Base-by-base conservation (phyloP, 2,329 filamentous ascomycete species). In the Cephalotrichum gorgonifer region DNA sequence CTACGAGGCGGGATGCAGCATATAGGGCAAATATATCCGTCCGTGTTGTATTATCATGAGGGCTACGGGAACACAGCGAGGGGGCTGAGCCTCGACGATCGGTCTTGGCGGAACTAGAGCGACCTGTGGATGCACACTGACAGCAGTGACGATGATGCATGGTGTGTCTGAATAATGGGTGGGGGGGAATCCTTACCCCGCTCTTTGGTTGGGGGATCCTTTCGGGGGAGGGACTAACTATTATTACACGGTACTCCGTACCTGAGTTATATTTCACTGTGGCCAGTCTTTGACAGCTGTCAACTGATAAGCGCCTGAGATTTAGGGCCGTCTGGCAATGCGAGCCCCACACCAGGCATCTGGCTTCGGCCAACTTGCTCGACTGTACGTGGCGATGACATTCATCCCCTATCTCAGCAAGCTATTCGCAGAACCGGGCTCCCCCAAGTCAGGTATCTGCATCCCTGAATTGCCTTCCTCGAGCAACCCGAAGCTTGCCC, bases 1-100 rank as follows among this genome's bases (percentile, higher is more conserved):
- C 44, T 46, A 46, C 33, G 25, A 28, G 44, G 44, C 15, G 12
- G 11, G n/a, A 46, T 46, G 17, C 28, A 23, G 44, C 44, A 46
- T 44, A 20, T 44, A 31, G 23, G 26, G 7, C 20, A 14, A 3
- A 30, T n/a, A 4, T 15, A 15, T 31, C 44, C 23, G 15, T 31
- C 44, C 23, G 20, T 23, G 14, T 30, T 35, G n/a, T n/a, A n/a
- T n/a, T 2, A 39, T 39, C 35, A 39, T 11, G 35, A 20, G 17
- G 12, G 35, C 35, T 9, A 20, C 22, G 22, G 30, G 26, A 44
- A 28, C 28, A 28, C 28, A 31, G 43, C 8, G 12, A 15, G 30
- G 30, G 35, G 22, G 35, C 35, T 39, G 22, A 39, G 35, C 35
- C 35, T 39, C 35, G 35, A 39, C 12, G 17, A 9, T 20, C 35